Evolutionary conservation across 345 rosid species (phyloP), one percentile per base, ranked within the genome.

Genomic region (Lepidium aucheri): DNA sequence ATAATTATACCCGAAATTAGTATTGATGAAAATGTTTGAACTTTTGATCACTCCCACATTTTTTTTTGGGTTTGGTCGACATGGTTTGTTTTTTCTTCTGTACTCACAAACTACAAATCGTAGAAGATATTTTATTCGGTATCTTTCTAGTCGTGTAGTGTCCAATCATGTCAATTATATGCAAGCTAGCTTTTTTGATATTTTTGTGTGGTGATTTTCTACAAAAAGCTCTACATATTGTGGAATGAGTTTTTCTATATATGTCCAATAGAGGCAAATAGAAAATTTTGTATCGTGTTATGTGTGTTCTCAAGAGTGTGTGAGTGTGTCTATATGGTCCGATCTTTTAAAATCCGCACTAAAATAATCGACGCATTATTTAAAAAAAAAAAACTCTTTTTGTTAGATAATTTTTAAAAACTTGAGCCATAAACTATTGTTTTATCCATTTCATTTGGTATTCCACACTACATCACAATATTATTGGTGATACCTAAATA

Each of bases 91-190:
- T n/a, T 22, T 6, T 17, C 16, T 28, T 14, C 16, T 11, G 47
- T 15, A 38, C 28, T 63, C 64, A 63, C 42, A 54, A 45, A 72
- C 60, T 65, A 64, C 38, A 7, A 56, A 50, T 40, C 8, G 3
- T 28, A 33, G 10, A 13, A 71, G 70, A 63, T 72, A 54, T 71
- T 62, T 71, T 56, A 9, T 52, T 1, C 7, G 32, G 7, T 16
- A 17, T 55, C 15, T 32, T 34, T 43, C 43, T 62, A 7, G 34
- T 3, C 50, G 9, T 53, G 51, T 18, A 56, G 0, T 20, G 65
- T 63, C 53, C 60, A 44, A 9, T 61, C 46, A 42, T 60, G 14
- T 54, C 60, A 34, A 26, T 26, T 26, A 10, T 53, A 9, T 34
- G 15, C 2, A 34, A 34, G 42, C 58, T 53, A 9, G 14, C 50